Evolutionary conservation across 139 green algal species (phyloP), one percentile per base, ranked within the genome.

Genomic region (Auxenochlorella protothecoides): DNA sequence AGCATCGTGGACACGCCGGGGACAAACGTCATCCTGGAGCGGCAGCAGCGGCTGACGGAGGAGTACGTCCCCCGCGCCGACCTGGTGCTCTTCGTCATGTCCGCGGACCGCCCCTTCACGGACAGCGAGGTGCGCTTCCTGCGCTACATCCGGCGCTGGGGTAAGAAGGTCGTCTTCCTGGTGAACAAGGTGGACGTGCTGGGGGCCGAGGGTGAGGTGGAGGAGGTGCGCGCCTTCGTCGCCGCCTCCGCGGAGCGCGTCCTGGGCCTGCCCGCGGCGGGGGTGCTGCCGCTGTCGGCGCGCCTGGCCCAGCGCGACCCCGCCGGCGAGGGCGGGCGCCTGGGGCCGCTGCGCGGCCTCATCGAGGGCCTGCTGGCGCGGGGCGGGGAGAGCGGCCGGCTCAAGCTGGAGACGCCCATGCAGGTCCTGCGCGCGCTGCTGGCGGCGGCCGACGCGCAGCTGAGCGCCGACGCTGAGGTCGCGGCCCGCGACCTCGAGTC

Each of bases 141-240:
- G 53, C 80, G 86, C 66, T 97, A 97, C 75, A 93, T 97, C 69
- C 80, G 88, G 56, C 81, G 91, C 75, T 99, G 95, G 95, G 89
- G 91, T 64, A 99, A 99, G 83, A 97, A 97, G 79, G 90, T 99
- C 5, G 85, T 98, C 6, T 99, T 98, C 74, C 85, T 97, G 55
- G 79, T 99, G 27, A 99, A 99, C 86, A 99, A 99, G 85, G 72
- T 84, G 0, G 94, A 98, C 77, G 84, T 95, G 64, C 80, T 98
- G 13, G 68, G 66, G 6, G 76, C 52, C 11, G 55, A 79, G 5
- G 62, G 78, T 0, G 91, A 97, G 77, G 85, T 96, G 2, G 71
- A 85, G 0, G 82, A 92, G 69, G 87, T 95, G 55, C 71, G 72
- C 44, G 61, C 68, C 13, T 97, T 97, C 78, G 92, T 97, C 66